phyloP scores from a whole-genome alignment of 768 basidiomycete species.

The Psilocybe azurescens region DNA sequence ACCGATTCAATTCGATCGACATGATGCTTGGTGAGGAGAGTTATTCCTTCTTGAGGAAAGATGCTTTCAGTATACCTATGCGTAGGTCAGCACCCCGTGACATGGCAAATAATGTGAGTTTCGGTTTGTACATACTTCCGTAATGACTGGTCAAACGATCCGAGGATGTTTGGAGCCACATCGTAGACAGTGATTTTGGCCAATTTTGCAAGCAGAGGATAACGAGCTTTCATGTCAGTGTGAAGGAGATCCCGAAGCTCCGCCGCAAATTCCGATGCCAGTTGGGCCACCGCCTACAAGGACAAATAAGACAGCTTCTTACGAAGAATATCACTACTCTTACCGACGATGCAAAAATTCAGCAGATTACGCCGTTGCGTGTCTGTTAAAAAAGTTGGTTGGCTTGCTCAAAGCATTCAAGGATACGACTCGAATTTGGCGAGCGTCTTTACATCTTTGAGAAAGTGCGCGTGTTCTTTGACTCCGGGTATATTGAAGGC shows the following conservation, averaged over 20 bases:
- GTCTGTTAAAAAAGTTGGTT: slow-evolving; percentile 78
- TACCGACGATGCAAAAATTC: slow-evolving; percentile 87
- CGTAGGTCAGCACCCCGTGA: not conserved
- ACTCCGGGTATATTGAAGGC: slow-evolving; percentile 78
- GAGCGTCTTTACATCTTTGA: slow-evolving; percentile 82
- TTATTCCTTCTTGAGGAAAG: slow-evolving; percentile 79
- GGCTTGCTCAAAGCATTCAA: slow-evolving; percentile 91
- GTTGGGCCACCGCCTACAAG: slow-evolving; percentile 72
- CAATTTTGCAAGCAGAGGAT: slow-evolving; percentile 65
- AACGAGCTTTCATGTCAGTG: slow-evolving; percentile 64
- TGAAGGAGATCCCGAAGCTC: slow-evolving; percentile 82
- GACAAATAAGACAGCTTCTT: not conserved
- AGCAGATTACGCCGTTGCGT: slow-evolving; percentile 75
- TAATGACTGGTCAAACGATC: slow-evolving; percentile 72
- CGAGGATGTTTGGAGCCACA: slow-evolving; percentile 78
- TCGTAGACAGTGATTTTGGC: slow-evolving; percentile 83
- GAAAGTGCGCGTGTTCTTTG: slow-evolving; percentile 81
- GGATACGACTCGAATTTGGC: slow-evolving; percentile 72
- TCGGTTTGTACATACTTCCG: slow-evolving; percentile 47
- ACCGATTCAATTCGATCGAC: slow-evolving; percentile 73
- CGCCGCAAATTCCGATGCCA: slow-evolving; percentile 84
- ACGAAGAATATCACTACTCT: slow-evolving; percentile 22
- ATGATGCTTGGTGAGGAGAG: slow-evolving; percentile 72
- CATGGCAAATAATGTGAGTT: not conserved
- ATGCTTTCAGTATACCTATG: slow-evolving; percentile 68